These are phyloP conservation scores for Noccaea caerulescens DNA, from an alignment of 345 rosid genomes.

Conservation along the genomic window DNA sequence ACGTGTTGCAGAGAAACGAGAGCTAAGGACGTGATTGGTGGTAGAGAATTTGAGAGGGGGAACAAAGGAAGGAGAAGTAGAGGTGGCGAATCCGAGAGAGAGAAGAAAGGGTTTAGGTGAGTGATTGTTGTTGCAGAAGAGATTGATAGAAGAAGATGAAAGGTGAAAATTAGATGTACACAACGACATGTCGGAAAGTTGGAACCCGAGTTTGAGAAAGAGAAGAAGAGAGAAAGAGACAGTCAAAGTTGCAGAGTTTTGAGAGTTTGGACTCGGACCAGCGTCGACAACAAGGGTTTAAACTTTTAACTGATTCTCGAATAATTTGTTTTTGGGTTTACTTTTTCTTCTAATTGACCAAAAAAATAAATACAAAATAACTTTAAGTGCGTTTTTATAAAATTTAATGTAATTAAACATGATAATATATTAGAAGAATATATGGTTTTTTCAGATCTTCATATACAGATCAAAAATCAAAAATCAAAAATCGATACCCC, in stretches of 20 bases:
- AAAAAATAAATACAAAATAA: too few relatives aligned
- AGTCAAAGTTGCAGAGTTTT: neutral
- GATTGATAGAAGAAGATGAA: constrained; percentile 37
- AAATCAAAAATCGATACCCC: too few relatives aligned
- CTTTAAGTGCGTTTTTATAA: too few relatives aligned
- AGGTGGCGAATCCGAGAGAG: constrained; percentile 42
- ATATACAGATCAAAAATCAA: too few relatives aligned
- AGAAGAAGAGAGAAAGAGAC: constrained; percentile 23
- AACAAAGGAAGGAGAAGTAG: constrained; percentile 33
- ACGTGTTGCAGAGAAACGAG: constrained; percentile 19
- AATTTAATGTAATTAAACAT: too few relatives aligned
- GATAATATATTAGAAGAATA: too few relatives aligned
- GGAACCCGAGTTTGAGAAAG: constrained; percentile 3
- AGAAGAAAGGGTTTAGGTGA: constrained; percentile 34
- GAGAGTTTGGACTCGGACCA: constrained; percentile 18
- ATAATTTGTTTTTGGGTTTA: neutral
- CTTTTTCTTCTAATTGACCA: neutral
- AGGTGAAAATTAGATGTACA: constrained; percentile 19
- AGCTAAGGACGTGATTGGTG: constrained; percentile 27
- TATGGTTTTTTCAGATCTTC: too few relatives aligned
- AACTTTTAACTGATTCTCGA: neutral
- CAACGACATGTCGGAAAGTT: constrained; percentile 39
- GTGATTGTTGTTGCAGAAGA: constrained; percentile 34
- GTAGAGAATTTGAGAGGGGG: constrained; percentile 42
- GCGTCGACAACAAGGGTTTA: constrained; percentile 21